A percentile compares a stretch with the other conserved stretches of the same genome.
Evolutionary conservation across 176 grass and related monocot species (phyloP).

Genomic region (Bonia amplexicaulis): DNA sequence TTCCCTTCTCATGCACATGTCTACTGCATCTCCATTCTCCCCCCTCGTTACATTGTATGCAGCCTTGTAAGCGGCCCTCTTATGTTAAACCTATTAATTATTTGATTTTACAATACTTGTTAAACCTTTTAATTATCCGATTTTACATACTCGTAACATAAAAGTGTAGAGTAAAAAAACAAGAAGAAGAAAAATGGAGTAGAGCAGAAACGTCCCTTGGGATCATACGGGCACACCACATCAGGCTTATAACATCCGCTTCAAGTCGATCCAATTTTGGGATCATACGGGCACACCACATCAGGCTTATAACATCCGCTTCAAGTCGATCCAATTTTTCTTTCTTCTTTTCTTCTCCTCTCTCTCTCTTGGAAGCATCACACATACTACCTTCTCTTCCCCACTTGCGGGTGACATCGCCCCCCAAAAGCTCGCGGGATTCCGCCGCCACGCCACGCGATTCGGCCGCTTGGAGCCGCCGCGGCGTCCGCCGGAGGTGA

Average conservation of each 20-base stretch:
- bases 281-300: background rate
- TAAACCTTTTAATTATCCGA: too few species aligned
- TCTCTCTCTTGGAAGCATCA: background rate
- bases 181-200: too few species aligned
- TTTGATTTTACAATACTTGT: too few species aligned
- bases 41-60: too few species aligned
- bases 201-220: too few species aligned
- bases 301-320: conserved; percentile 25
- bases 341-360: background rate
- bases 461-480: background rate
- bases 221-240: background rate
- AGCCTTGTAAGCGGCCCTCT: too few species aligned
- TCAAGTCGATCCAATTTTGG: background rate
- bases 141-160: too few species aligned
- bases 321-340: background rate
- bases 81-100: too few species aligned
- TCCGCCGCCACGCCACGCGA: conserved; percentile 3
- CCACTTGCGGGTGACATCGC: background rate
- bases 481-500: background rate
- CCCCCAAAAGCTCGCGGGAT: conserved; percentile 35
- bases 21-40: too few species aligned
- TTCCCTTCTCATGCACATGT: too few species aligned
- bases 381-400: background rate
- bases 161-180: too few species aligned
- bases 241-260: conserved; percentile 25